Percentiles rank a stretch among this genome's conserved stretches.
Evolutionary conservation across 805 yeast genomes (phyloP).

Genomic region (Cyberlindnera sargentensis): DNA sequence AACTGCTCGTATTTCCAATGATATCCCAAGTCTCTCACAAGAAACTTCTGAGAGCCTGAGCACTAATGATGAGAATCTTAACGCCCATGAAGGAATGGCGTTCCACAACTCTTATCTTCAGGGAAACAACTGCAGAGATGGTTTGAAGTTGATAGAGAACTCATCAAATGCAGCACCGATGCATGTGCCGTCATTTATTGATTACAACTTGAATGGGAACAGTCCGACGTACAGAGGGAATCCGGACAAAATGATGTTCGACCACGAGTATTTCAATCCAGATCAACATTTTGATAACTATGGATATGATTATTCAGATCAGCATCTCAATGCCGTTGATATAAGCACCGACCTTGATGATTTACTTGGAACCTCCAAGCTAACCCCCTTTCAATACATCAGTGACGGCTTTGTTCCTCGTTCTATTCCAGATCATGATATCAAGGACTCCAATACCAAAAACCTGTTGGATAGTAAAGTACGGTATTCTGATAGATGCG

Average conservation of each 20-base stretch:
- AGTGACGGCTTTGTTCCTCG: neutral
- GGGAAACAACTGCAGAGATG: neutral
- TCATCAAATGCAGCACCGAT: neutral
- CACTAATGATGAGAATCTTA: conserved; percentile 13
- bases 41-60: conserved; percentile 4
- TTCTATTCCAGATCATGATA: neutral
- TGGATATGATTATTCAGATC: neutral
- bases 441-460: neutral
- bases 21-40: conserved; percentile 9
- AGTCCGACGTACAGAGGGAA: neutral
- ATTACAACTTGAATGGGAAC: neutral
- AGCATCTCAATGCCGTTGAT: neutral
- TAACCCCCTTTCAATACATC: neutral
- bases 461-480: neutral
- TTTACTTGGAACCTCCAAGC: neutral
- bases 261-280: neutral
- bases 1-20: neutral
- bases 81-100: neutral
- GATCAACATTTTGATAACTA: neutral
- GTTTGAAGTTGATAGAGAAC: conserved; percentile 1
- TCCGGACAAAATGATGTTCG: neutral
- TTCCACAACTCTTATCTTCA: neutral
- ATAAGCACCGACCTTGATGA: neutral
- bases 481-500: neutral
- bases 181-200: neutral